Evolutionary conservation across 2,329 filamentous ascomycete species (phyloP).

Genomic region (Aspergillus hortae): DNA sequence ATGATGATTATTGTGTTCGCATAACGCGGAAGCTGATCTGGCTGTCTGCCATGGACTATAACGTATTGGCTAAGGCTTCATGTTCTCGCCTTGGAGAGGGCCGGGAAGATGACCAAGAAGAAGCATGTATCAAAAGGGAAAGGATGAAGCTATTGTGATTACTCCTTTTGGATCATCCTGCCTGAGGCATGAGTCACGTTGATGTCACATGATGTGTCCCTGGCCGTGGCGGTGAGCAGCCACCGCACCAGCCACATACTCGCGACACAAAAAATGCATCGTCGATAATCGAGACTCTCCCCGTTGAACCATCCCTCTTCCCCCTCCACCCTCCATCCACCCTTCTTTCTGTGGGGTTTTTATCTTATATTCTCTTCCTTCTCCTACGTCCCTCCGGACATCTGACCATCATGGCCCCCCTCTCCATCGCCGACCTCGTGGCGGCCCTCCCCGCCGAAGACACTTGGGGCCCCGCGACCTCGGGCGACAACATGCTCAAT

Average conservation of each 20-base stretch:
- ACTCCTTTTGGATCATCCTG: too few relatives aligned
- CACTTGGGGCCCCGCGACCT: conserved; percentile 82
- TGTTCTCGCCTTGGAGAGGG: too few relatives aligned
- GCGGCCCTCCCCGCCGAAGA: conserved; percentile 69
- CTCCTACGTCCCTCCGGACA: not conserved
- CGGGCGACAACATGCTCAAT: conserved; percentile 82
- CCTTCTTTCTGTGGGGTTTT: not conserved
- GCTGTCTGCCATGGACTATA: too few relatives aligned
- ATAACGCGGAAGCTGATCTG: not conserved
- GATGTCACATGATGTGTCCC: too few relatives aligned
- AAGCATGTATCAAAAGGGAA: too few relatives aligned
- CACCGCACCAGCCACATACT: conserved; percentile 16
- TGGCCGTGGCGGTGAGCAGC: conserved; percentile 5
- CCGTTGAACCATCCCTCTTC: conserved; percentile 3
- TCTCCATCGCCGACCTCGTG: conserved; percentile 63
- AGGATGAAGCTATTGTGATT: too few relatives aligned
- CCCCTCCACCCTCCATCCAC: not conserved
- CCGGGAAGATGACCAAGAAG: too few relatives aligned
- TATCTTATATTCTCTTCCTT: conserved; percentile 1
- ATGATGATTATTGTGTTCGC: not conserved
- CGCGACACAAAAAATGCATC: conserved; percentile 22
- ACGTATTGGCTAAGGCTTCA: too few relatives aligned
- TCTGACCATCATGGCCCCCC: conserved; percentile 45
- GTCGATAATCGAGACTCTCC: not conserved
- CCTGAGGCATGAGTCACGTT: not conserved